Percentiles rank a stretch among this genome's conserved stretches.
Evolutionary conservation across 2,329 filamentous ascomycete genomes (phyloP).

Genomic region (Colletotrichum sp.): DNA sequence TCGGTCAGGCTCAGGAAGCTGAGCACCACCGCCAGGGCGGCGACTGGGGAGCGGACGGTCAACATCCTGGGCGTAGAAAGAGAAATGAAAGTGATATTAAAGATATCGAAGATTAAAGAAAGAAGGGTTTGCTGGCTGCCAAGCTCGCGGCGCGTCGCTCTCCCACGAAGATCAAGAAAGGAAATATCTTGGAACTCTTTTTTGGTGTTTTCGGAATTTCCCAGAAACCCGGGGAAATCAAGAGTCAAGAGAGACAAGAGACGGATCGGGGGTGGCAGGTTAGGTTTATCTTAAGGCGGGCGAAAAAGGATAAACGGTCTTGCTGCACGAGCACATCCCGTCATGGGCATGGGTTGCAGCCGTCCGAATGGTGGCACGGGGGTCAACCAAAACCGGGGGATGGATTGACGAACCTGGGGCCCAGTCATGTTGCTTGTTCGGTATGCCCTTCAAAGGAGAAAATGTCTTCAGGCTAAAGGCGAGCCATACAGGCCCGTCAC

Average conservation of each 20-base stretch:
- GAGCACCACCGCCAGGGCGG: conserved; percentile 19
- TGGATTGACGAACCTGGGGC: neutral
- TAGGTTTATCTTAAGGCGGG: conserved; percentile 13
- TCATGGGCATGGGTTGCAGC: neutral
- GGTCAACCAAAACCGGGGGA: neutral
- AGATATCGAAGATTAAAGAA: neutral
- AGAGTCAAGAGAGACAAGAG: neutral
- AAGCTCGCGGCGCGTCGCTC: conserved; percentile 14
- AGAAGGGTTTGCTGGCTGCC: neutral
- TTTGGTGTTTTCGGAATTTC: conserved; percentile 9
- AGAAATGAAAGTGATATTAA: neutral
- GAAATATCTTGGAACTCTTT: neutral
- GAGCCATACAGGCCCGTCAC: neutral
- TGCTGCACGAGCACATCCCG: neutral
- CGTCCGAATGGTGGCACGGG: neutral
- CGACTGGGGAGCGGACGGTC: conserved; percentile 16
- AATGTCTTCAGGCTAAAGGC: neutral
- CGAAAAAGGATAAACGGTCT: neutral
- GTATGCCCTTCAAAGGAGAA: neutral
- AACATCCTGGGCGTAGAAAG: conserved; percentile 15
- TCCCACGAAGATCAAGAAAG: conserved; percentile 3
- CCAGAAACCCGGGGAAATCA: conserved; percentile 14
- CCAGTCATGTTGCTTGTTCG: neutral
- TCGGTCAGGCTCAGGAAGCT: conserved; percentile 11
- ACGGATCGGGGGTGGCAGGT: conserved; percentile 4